Percentiles rank a stretch among this genome's conserved stretches.
Conservation (phyloP, 106 monocot genomes). For the Dioscorea alata region DNA sequence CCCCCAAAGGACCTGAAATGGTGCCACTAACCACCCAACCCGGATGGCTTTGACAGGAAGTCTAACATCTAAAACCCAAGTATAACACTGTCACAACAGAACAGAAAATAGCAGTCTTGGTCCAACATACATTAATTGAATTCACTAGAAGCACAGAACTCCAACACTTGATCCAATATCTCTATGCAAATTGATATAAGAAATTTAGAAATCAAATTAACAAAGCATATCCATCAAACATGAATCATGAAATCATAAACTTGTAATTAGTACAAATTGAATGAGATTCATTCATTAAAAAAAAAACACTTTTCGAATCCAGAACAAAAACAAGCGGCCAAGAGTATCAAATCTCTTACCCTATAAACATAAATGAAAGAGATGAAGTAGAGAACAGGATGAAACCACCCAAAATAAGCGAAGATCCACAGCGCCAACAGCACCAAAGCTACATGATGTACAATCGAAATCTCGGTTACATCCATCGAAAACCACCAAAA, state of each 20-base stretch:
- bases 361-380: slow-evolving; percentile 64
- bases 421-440: slow-evolving; percentile 45
- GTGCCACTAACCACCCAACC: too few relatives aligned
- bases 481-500: slow-evolving; percentile 22
- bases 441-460: slow-evolving; percentile 61
- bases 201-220: not conserved
- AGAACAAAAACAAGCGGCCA: not conserved
- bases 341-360: slow-evolving; percentile 16
- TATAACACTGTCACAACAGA: too few relatives aligned
- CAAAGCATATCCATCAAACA: not conserved
- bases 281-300: not conserved
- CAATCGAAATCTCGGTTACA: slow-evolving; percentile 51
- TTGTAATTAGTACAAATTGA: not conserved
- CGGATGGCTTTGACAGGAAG: too few relatives aligned
- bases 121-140: too few relatives aligned
- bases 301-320: not conserved
- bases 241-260: not conserved
- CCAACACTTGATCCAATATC: too few relatives aligned
- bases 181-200: not conserved
- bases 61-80: too few relatives aligned
- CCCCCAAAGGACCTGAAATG: too few relatives aligned
- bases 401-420: slow-evolving; percentile 33
- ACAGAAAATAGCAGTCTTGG: too few relatives aligned
- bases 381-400: slow-evolving; percentile 40
- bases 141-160: too few relatives aligned